A percentile compares a stretch with the other conserved stretches of the same genome.
These are phyloP conservation scores for Sporormia fimetaria DNA, from an alignment of 495 filamentous ascomycete genomes.

Conservation along the genomic window DNA sequence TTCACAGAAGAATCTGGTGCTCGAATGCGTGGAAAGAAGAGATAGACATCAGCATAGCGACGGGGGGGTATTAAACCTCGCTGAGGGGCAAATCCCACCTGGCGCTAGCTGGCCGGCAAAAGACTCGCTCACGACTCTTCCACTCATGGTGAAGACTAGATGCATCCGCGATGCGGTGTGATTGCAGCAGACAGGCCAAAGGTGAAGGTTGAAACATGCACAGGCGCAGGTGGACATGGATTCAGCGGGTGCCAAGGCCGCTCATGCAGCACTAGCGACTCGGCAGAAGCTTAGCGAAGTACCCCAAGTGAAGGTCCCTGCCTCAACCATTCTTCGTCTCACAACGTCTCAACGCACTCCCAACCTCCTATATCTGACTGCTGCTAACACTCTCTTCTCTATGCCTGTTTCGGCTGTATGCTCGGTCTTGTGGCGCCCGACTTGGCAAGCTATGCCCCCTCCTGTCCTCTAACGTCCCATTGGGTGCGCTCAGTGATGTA, in stretches of 20 bases:
- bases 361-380: conserved; percentile 4
- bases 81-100: conserved; percentile 10
- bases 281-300: too few relatives aligned
- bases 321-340: too few relatives aligned
- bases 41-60: conserved; percentile 8
- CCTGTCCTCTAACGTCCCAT: conserved; percentile 2
- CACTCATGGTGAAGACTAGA: conserved; percentile 2
- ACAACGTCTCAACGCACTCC: too few relatives aligned
- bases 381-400: conserved; percentile 11
- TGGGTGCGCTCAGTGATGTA: conserved; percentile 11
- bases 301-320: too few relatives aligned
- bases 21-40: conserved; percentile 17
- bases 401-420: conserved; percentile 3
- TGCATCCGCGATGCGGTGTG: too few relatives aligned
- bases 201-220: too few relatives aligned
- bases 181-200: too few relatives aligned
- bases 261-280: too few relatives aligned
- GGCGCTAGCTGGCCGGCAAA: conserved; percentile 5
- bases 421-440: conserved; percentile 1
- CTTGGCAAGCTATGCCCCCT: conserved; percentile 17
- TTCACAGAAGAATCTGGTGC: conserved; percentile 10
- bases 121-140: neutral
- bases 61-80: conserved; percentile 17
- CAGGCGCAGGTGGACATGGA: too few relatives aligned
- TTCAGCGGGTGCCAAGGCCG: too few relatives aligned